phyloP scores from a whole-genome alignment of 2,329 filamentous ascomycete genomes.

The Purpureocillium lavendulum region DNA sequence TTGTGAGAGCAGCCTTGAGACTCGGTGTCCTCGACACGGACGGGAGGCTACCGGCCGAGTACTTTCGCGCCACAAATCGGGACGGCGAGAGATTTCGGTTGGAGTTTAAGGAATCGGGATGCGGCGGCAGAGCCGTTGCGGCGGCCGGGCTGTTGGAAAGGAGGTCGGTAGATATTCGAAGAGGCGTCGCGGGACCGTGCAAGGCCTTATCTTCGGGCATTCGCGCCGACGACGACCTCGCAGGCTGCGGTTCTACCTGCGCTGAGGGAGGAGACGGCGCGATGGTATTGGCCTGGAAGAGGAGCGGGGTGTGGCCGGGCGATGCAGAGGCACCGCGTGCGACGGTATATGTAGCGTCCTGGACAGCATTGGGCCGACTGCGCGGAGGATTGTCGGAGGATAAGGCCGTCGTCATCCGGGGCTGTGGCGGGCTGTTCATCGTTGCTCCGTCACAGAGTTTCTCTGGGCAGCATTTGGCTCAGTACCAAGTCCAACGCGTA shows the following conservation, averaged over 20 bases:
- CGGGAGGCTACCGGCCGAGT: constrained; percentile 27
- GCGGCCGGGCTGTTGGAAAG: constrained; percentile 11
- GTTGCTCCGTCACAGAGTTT: constrained; percentile 10
- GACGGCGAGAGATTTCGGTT: constrained; percentile 22
- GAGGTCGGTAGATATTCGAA: constrained; percentile 31
- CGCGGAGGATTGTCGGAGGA: constrained; percentile 10
- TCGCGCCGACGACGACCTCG: constrained; percentile 2
- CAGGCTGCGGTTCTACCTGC: constrained; percentile 2
- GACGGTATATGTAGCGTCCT: neutral
- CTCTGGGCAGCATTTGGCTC: neutral
- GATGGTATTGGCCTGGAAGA: constrained; percentile 19
- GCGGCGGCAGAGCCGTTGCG: constrained; percentile 11
- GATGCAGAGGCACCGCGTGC: constrained; percentile 8
- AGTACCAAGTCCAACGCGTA: neutral
- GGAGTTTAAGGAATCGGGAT: constrained; percentile 23
- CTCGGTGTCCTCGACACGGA: constrained; percentile 53
- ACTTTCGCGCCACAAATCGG: constrained; percentile 17
- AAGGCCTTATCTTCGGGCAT: constrained; percentile 2
- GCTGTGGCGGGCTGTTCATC: constrained; percentile 21
- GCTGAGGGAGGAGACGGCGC: constrained; percentile 24
- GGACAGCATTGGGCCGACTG: neutral
- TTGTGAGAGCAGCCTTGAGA: constrained; percentile 46
- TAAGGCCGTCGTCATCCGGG: constrained; percentile 17
- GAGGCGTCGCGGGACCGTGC: constrained; percentile 12
- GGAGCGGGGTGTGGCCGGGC: constrained; percentile 11